These are phyloP conservation scores for Gypsophila paniculata DNA, from an alignment of 179 eudicot genomes.

Conservation along the genomic window DNA sequence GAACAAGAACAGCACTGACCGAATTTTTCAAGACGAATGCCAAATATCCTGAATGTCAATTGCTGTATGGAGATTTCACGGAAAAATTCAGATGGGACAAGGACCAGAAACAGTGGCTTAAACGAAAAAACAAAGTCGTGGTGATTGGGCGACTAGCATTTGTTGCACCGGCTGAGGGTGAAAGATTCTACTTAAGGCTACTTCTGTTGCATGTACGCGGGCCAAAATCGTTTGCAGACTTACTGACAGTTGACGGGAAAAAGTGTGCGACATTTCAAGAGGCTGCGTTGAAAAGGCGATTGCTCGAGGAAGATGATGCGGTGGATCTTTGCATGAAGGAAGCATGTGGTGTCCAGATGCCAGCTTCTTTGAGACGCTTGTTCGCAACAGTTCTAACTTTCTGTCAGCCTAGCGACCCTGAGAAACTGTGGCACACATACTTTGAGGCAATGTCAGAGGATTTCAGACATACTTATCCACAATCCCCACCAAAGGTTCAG, in stretches of 20 bases:
- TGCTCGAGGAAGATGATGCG: too few relatives aligned
- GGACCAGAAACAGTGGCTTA: background rate
- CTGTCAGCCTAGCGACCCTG: too few relatives aligned
- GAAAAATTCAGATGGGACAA: background rate
- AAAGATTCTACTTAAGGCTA: constrained; percentile 21
- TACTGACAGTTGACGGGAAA: constrained; percentile 10
- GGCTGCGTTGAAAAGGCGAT: too few relatives aligned
- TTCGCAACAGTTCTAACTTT: too few relatives aligned
- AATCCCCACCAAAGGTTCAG: too few relatives aligned
- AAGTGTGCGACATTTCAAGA: background rate
- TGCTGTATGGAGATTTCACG: background rate
- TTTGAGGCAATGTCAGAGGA: too few relatives aligned
- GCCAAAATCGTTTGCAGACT: constrained; percentile 22
- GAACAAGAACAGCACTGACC: background rate
- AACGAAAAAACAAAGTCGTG: background rate
- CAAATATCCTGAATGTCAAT: background rate
- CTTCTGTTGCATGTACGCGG: constrained; percentile 14
- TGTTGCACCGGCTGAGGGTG: constrained; percentile 17
- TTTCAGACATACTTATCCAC: too few relatives aligned
- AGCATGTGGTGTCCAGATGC: too few relatives aligned
- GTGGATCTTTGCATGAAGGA: too few relatives aligned
- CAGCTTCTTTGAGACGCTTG: too few relatives aligned
- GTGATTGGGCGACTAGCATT: constrained; percentile 14
- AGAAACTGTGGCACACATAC: too few relatives aligned
- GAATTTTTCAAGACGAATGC: background rate